phyloP scores from a whole-genome alignment of 805 yeast genomes.

The Lipomyces yamadae region DNA sequence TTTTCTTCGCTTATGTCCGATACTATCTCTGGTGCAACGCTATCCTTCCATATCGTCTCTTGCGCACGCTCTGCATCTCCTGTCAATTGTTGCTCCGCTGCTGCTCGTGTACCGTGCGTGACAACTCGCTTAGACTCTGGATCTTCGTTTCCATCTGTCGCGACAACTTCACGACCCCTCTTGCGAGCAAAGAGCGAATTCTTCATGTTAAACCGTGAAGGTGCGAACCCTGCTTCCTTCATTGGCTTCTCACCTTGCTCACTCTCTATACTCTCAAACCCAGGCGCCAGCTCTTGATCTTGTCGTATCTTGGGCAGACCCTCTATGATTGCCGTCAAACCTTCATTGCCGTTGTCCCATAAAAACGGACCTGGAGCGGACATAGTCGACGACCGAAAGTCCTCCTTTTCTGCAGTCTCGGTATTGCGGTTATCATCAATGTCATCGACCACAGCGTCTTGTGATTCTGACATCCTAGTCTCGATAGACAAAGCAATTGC shows the following conservation, averaged over 20 bases:
- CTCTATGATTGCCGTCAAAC: constrained; percentile 19
- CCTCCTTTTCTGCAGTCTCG: background rate
- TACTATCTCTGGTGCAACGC: background rate
- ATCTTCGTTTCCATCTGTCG: background rate
- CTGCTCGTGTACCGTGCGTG: background rate
- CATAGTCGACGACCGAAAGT: background rate
- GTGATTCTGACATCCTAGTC: background rate
- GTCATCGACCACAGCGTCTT: background rate
- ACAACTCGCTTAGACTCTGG: background rate
- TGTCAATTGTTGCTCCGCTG: background rate
- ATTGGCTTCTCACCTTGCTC: constrained; percentile 8
- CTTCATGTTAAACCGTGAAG: constrained; percentile 27
- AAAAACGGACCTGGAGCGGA: constrained; percentile 22
- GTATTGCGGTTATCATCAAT: background rate
- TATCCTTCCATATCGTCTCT: background rate
- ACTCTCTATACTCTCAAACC: background rate
- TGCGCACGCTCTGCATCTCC: background rate
- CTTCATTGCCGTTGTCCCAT: constrained; percentile 21
- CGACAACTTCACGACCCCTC: constrained; percentile 8
- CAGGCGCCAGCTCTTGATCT: background rate
- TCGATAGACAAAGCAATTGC: constrained; percentile 29
- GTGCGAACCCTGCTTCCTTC: constrained; percentile 5
- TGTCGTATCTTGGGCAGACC: constrained; percentile 26
- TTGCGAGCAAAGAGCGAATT: constrained; percentile 26
- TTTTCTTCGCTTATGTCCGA: background rate